phyloP scores from a whole-genome alignment of 495 filamentous ascomycete species.

The Diplogelasinospora grovesii region DNA sequence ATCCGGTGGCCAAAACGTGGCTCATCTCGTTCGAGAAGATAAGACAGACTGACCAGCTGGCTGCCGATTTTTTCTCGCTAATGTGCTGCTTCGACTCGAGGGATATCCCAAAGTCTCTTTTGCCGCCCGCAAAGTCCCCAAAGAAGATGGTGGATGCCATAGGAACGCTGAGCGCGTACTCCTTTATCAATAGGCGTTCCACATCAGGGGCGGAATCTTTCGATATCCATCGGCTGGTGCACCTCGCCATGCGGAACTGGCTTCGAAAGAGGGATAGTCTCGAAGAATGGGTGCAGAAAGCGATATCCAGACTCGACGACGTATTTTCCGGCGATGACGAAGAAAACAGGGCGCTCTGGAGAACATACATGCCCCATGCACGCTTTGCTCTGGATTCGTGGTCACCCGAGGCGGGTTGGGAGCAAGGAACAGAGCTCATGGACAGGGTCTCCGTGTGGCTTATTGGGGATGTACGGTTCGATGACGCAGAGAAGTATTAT shows the following conservation, averaged over 20 bases:
- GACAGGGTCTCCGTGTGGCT: too few species aligned
- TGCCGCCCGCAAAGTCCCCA: not conserved
- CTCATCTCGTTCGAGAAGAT: constrained; percentile 35
- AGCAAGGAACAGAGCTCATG: too few species aligned
- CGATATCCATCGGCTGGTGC: too few species aligned
- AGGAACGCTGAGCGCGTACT: not conserved
- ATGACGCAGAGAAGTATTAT: too few species aligned
- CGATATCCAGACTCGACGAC: not conserved
- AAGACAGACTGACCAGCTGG: constrained; percentile 21
- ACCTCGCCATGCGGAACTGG: constrained; percentile 1
- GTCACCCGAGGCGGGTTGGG: too few species aligned
- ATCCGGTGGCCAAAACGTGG: constrained; percentile 28
- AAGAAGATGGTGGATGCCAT: not conserved
- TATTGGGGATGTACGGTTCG: too few species aligned
- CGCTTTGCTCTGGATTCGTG: too few species aligned
- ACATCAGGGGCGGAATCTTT: not conserved
- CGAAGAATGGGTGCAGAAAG: not conserved
- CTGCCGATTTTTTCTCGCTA: constrained; percentile 33
- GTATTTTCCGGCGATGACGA: not conserved
- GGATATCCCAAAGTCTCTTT: constrained; percentile 30
- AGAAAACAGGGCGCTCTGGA: not conserved
- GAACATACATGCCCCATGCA: too few species aligned
- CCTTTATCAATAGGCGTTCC: not conserved
- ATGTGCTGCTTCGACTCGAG: constrained; percentile 34
- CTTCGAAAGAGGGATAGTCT: not conserved